phyloP scores from a whole-genome alignment of 495 filamentous ascomycete species.

The Podospora comata region DNA sequence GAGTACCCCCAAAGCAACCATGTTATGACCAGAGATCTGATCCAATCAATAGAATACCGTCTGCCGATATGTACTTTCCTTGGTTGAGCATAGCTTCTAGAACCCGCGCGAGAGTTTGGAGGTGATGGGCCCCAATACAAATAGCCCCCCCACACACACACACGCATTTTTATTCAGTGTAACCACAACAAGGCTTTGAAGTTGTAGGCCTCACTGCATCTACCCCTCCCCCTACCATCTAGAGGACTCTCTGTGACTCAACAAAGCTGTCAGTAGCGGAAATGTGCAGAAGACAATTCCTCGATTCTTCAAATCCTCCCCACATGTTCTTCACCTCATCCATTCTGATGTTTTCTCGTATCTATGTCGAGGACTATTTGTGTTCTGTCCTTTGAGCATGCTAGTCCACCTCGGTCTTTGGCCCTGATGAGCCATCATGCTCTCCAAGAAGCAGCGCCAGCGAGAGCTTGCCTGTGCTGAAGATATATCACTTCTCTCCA shows the following conservation, averaged over 20 bases:
- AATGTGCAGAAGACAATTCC: conserved; percentile 7
- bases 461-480: conserved; percentile 14
- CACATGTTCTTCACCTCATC: not conserved
- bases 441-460: conserved; percentile 5
- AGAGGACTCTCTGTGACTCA: not conserved
- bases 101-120: not conserved
- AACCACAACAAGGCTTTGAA: not conserved
- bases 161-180: not conserved
- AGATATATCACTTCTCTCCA: conserved; percentile 31
- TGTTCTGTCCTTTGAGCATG: not conserved
- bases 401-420: not conserved
- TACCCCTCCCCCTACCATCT: not conserved
- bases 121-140: conserved; percentile 24
- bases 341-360: not conserved
- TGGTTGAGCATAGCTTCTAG: conserved; percentile 38
- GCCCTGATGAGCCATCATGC: not conserved
- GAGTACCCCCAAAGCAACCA: conserved; percentile 25
- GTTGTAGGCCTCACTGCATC: conserved; percentile 26
- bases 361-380: not conserved
- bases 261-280: not conserved
- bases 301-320: not conserved
- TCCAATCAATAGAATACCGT: conserved; percentile 39
- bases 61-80: conserved; percentile 57
- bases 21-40: not conserved
- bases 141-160: not conserved